These are phyloP conservation scores for Hymenoscyphus fructigenus DNA, from an alignment of 2,329 filamentous ascomycete species.

Conservation along the genomic window DNA sequence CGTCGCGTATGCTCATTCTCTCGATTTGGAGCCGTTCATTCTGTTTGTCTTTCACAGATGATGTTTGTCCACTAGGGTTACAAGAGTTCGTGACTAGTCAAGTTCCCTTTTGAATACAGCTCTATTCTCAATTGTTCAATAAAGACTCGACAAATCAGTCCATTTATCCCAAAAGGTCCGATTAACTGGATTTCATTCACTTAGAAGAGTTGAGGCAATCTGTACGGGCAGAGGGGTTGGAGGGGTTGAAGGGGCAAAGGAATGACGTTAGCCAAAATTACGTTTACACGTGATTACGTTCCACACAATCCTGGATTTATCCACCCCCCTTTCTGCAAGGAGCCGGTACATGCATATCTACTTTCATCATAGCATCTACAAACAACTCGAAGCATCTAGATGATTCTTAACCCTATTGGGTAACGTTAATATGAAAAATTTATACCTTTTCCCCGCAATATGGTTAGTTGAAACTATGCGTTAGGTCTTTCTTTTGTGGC, in stretches of 20 bases:
- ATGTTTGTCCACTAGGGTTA: too few relatives aligned
- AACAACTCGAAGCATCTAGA: neutral
- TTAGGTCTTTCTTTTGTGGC: neutral
- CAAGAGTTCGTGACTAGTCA: too few relatives aligned
- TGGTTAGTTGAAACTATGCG: neutral
- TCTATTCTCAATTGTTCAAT: too few relatives aligned
- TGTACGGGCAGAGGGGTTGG: too few relatives aligned
- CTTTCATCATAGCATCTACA: neutral
- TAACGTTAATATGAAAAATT: neutral
- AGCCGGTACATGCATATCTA: neutral
- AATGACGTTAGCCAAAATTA: neutral
- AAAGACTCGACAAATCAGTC: too few relatives aligned
- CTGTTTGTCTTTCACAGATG: too few relatives aligned
- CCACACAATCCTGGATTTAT: neutral
- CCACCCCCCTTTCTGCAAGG: neutral
- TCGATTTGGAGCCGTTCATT: too few relatives aligned
- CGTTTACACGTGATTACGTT: neutral
- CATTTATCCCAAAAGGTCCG: too few relatives aligned
- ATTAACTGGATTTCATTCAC: too few relatives aligned
- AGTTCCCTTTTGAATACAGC: too few relatives aligned
- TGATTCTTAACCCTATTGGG: neutral
- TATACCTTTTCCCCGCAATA: neutral
- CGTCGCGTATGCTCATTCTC: too few relatives aligned
- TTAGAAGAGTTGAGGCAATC: too few relatives aligned
- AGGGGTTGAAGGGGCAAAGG: neutral